Base-by-base conservation (phyloP, 805 yeast species). In the Cyberlindnera samutprakarnensis region DNA sequence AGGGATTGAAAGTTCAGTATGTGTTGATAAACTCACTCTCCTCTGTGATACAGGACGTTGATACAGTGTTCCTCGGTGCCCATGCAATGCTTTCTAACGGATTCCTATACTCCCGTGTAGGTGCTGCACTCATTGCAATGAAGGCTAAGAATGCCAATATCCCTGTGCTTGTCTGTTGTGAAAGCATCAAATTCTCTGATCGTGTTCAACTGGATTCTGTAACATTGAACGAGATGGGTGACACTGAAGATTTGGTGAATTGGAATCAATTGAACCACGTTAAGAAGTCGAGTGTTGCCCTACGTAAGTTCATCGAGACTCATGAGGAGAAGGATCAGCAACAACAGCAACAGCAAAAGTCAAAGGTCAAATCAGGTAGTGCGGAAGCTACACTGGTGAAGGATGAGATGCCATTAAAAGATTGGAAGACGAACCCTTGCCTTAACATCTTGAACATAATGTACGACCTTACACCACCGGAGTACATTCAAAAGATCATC, bases 31-130 rank as follows among this genome's bases (percentile, higher is more conserved):
- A 78, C 33, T 80, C 95, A 14, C 64, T 92, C 30, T 73, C 88
- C 4, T 76, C 92, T 17, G 77, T 86, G 8, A 68, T 92, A 47
- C 82, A 79, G 45, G 87, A 84, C 54, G 90, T 92, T 21, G 92
- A 92, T 46, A 80, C 82, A 43, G 94, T 92, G 6, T 81, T 92
- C 56, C 64, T 92, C 22, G 98, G 98, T 12, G 97, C 97, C 0
- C 97, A 92, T 54, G 94, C 96, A 20, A 87, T 92, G 84, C 68
- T 92, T 36, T 86, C 96, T 7, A 92, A 92, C 53, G 98, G 98
- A 1, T 74, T 87, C 54, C 67, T 92, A 35, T 87, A 84, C 53
- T 83, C 96, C 2, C 73, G 98, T 40, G 96, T 86, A 13, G 98
- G 98, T 15, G 80, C 96, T 7, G 95, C 96, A 1, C 64, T 88